These are phyloP conservation scores for Staphylotrichum longicolle DNA, from an alignment of 495 filamentous ascomycete genomes.

Conservation along the genomic window DNA sequence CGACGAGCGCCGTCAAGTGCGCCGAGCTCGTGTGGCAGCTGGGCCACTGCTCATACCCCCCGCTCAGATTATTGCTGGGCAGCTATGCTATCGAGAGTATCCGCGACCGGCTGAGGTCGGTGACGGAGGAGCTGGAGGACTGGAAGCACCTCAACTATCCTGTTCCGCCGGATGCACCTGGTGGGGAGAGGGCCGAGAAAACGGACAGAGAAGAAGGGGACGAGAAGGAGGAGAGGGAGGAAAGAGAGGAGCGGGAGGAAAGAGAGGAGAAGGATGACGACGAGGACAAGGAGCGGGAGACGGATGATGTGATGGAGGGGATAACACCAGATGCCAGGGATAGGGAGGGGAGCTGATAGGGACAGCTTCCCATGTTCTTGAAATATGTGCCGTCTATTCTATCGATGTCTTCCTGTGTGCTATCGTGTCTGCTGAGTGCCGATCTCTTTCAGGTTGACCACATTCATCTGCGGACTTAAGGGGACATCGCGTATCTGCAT, in stretches of 20 bases:
- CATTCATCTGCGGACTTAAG: too few species aligned
- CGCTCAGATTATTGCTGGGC: slow-evolving; percentile 77
- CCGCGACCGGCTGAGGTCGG: slow-evolving; percentile 77
- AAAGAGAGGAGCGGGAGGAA: slow-evolving; percentile 32
- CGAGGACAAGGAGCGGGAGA: slow-evolving; percentile 17
- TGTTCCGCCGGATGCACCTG: slow-evolving; percentile 35
- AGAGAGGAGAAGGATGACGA: slow-evolving; percentile 26
- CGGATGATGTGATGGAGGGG: slow-evolving; percentile 14
- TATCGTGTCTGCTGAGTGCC: too few species aligned
- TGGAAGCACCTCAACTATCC: slow-evolving; percentile 77
- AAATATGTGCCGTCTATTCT: not conserved
- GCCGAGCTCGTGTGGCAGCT: slow-evolving; percentile 97
- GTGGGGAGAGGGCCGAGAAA: slow-evolving; percentile 28
- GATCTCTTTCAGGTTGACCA: too few species aligned
- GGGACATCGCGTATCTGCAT: too few species aligned
- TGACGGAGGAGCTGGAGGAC: slow-evolving; percentile 93
- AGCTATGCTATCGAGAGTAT: slow-evolving; percentile 96
- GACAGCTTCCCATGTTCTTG: not conserved
- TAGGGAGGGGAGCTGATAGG: not conserved
- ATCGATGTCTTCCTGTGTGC: too few species aligned
- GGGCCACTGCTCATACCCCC: slow-evolving; percentile 88
- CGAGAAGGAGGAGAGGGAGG: slow-evolving; percentile 18
- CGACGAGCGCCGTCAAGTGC: slow-evolving; percentile 86
- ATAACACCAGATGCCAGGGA: slow-evolving; percentile 12
- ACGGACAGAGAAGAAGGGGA: slow-evolving; percentile 22